Evolutionary conservation across 2,329 filamentous ascomycete species (phyloP), one percentile per base, ranked within the genome.

Genomic region (Aspergillus sclerotialis): DNA sequence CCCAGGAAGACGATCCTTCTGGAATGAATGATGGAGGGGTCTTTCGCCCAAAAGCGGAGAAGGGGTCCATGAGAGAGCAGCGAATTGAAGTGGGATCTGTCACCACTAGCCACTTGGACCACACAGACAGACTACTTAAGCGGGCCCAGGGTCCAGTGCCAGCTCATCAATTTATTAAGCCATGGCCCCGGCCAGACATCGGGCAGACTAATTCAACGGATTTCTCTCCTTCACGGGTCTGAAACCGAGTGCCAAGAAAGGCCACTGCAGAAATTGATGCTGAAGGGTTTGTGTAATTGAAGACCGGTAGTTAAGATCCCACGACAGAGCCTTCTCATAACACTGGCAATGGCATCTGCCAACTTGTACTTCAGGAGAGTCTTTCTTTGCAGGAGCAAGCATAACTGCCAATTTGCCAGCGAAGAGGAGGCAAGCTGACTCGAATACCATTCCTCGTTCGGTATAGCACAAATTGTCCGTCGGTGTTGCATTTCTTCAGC

Each of bases 1-100:
- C 16, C 26, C 28, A 19, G 27, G 36, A 27, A 42, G 32, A 32
- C 35, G 25, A 18, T 30, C 28, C 30, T 44, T 44, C 41, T 44
- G 43, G 43, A 45, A 48, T 21, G 30, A 36, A 44, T 12, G 16
- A 29, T n/a, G 21, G 17, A 5, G 19, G 10, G 38, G 28, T 40
- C 38, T 44, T 40, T 41, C 46, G 45, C 45, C 51, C 50, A 52
- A 54, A 51, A 53, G 49, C 50, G 52, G 51, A 53, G 49, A 44
- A 36, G 41, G n/a, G 42, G 29, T 36, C 47, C 46, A 42, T 43
- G 29, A 33, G 39, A 31, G 35, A 46, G 43, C 34, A 34, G 44
- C 47, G 44, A 49, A 48, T 50, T 47, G 50, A 50, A 37, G 34
- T 29, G 36, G 38, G 37, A 34, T 36, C 21, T 29, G 35, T 39